phyloP scores from a whole-genome alignment of 2,329 filamentous ascomycete species.

The Dryadomyces quercus-mongolicae region DNA sequence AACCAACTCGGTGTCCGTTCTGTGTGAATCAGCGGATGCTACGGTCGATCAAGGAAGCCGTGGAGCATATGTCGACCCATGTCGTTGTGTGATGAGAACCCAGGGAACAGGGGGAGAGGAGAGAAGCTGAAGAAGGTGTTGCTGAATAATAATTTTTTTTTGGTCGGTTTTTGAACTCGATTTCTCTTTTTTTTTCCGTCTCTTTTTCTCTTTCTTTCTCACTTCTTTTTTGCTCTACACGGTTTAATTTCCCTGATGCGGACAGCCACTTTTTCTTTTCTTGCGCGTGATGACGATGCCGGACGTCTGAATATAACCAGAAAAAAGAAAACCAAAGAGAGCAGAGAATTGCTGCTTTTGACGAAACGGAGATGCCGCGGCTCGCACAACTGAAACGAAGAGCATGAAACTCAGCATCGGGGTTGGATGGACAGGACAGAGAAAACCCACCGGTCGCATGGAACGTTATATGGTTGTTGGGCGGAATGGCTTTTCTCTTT shows the following conservation, averaged over 20 bases:
- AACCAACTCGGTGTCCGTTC: conserved; percentile 45
- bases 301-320: too few species aligned
- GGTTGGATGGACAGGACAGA: not conserved
- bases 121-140: not conserved
- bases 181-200: not conserved
- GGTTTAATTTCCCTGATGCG: not conserved
- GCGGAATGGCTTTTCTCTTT: not conserved
- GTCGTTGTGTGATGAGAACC: conserved; percentile 31
- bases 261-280: not conserved
- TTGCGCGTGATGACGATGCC: not conserved
- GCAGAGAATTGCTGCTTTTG: too few species aligned
- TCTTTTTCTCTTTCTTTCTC: not conserved
- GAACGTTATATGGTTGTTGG: not conserved
- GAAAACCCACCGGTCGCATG: not conserved
- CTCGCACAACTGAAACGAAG: too few species aligned
- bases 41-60: conserved; percentile 46
- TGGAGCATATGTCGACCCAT: conserved; percentile 50
- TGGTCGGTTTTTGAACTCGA: not conserved
- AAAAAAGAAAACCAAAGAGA: too few species aligned
- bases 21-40: conserved; percentile 51
- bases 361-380: not conserved
- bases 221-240: not conserved
- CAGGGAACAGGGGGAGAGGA: not conserved
- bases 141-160: not conserved
- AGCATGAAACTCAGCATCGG: not conserved